Evolutionary conservation across 352 stramenopile species (phyloP).

Genomic region (Phytopythium cucurbitacearum): DNA sequence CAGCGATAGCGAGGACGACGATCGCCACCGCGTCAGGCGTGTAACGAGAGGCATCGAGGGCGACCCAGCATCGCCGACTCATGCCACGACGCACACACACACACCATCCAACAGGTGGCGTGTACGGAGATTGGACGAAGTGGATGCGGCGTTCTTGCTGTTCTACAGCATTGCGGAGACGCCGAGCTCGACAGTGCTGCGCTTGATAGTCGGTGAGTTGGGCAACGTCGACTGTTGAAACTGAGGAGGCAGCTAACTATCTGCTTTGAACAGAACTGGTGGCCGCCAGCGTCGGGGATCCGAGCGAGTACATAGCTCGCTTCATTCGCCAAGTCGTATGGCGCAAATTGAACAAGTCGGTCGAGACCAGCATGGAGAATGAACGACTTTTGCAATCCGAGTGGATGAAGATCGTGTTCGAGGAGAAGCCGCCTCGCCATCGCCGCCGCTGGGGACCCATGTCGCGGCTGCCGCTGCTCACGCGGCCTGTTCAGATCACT

Average conservation of each 20-base stretch:
- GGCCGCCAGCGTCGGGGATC: slow-evolving; percentile 26
- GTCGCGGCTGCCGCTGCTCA: slow-evolving; percentile 35
- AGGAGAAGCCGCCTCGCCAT: slow-evolving; percentile 25
- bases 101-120: slow-evolving; percentile 1
- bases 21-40: too few relatives aligned
- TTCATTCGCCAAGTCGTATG: slow-evolving; percentile 55
- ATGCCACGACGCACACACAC: background rate
- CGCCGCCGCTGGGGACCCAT: slow-evolving; percentile 32
- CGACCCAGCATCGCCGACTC: too few relatives aligned
- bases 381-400: slow-evolving; percentile 50
- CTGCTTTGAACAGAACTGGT: slow-evolving; percentile 45
- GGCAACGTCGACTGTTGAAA: background rate
- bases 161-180: slow-evolving; percentile 59
- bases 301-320: slow-evolving; percentile 17
- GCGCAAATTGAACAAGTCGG: slow-evolving; percentile 36
- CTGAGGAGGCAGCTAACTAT: slow-evolving; percentile 8
- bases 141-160: slow-evolving; percentile 62
- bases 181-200: slow-evolving; percentile 37
- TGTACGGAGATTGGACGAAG: slow-evolving; percentile 39
- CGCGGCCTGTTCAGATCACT: slow-evolving; percentile 56
- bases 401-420: slow-evolving; percentile 83
- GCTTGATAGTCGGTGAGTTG: slow-evolving; percentile 51
- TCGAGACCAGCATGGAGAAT: slow-evolving; percentile 27
- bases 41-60: too few relatives aligned
- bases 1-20: too few relatives aligned